Evolutionary conservation across 2,329 filamentous ascomycete genomes (phyloP).

Genomic region (Colletotrichum abscissum): DNA sequence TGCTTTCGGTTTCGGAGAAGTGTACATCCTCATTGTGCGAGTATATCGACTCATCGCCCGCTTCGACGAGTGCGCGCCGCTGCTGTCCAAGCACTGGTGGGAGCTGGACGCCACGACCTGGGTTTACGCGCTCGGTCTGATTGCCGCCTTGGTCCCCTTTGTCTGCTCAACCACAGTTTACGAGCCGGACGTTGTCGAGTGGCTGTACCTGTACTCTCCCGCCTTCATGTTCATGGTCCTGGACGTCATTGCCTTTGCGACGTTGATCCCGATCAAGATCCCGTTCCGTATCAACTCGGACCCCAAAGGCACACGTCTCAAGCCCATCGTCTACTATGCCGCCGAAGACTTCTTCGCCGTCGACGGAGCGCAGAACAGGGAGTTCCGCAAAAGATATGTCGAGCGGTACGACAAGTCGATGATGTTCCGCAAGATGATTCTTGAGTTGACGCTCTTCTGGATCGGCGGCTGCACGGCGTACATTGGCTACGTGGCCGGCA

Average conservation of each 20-base stretch:
- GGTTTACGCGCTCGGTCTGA: conserved; percentile 32
- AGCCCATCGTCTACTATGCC: conserved; percentile 34
- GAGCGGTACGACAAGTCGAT: conserved; percentile 34
- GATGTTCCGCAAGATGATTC: conserved; percentile 35
- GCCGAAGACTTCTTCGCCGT: conserved; percentile 35
- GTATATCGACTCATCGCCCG: conserved; percentile 31
- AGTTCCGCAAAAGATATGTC: conserved; percentile 29
- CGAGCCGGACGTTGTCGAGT: conserved; percentile 28
- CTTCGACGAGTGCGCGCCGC: conserved; percentile 26
- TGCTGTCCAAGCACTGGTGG: conserved; percentile 29
- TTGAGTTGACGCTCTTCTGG: conserved; percentile 32
- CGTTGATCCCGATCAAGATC: conserved; percentile 29
- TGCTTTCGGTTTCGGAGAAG: conserved; percentile 30
- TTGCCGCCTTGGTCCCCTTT: conserved; percentile 28
- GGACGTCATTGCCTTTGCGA: conserved; percentile 28
- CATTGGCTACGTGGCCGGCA: conserved; percentile 29
- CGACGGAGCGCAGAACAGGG: conserved; percentile 32
- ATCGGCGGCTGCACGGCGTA: conserved; percentile 29
- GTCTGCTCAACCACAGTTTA: conserved; percentile 32
- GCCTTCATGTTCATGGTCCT: conserved; percentile 35
- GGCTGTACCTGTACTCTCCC: conserved; percentile 32
- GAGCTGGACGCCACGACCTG: conserved; percentile 33
- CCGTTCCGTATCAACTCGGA: conserved; percentile 34
- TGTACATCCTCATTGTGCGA: conserved; percentile 33
- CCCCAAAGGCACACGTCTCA: conserved; percentile 25